Percentiles rank a stretch among this genome's conserved stretches.
phyloP scores from a whole-genome alignment of 2,329 filamentous ascomycete genomes.

The Pestalotiopsis sp. region DNA sequence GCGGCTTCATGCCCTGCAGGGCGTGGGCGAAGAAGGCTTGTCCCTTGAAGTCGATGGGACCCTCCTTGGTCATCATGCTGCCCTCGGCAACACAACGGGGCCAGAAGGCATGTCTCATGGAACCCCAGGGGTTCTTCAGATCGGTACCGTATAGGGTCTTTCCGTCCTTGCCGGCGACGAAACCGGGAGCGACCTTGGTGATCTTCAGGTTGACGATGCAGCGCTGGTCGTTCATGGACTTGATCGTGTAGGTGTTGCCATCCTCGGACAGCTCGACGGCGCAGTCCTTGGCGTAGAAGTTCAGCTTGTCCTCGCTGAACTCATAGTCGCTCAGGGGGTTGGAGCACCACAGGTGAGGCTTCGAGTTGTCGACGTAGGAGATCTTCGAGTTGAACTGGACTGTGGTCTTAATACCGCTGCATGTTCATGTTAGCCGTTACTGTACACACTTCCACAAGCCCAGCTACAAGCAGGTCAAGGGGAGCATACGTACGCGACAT shows the following conservation, averaged over 20 bases:
- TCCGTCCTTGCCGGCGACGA: conserved; percentile 83
- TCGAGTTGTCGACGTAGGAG: conserved; percentile 74
- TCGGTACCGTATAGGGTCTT: conserved; percentile 87
- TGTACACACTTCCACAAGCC: neutral
- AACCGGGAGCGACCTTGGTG: conserved; percentile 75
- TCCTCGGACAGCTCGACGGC: conserved; percentile 86
- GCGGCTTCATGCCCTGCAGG: conserved; percentile 97
- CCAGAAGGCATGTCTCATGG: conserved; percentile 94
- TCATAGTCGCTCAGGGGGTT: conserved; percentile 77
- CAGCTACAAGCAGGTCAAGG: conserved; percentile 2
- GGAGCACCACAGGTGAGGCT: conserved; percentile 81
- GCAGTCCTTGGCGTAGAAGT: conserved; percentile 85
- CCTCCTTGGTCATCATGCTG: conserved; percentile 80
- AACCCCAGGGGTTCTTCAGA: conserved; percentile 83
- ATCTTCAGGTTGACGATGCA: conserved; percentile 87
- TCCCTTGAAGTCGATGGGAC: conserved; percentile 81
- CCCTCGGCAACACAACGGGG: conserved; percentile 82
- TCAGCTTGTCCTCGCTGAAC: conserved; percentile 82
- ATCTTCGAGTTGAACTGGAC: conserved; percentile 95
- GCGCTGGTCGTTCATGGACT: conserved; percentile 81
- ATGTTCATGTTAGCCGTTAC: conserved; percentile 21
- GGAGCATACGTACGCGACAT: conserved; percentile 73
- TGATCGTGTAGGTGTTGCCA: conserved; percentile 82
- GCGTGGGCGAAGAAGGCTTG: conserved; percentile 81
- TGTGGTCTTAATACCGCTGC: conserved; percentile 85